Percentiles rank a stretch among this genome's conserved stretches.
These are phyloP conservation scores for Vitis riparia DNA, from an alignment of 164 flowering plant genomes.

Conservation along the genomic window DNA sequence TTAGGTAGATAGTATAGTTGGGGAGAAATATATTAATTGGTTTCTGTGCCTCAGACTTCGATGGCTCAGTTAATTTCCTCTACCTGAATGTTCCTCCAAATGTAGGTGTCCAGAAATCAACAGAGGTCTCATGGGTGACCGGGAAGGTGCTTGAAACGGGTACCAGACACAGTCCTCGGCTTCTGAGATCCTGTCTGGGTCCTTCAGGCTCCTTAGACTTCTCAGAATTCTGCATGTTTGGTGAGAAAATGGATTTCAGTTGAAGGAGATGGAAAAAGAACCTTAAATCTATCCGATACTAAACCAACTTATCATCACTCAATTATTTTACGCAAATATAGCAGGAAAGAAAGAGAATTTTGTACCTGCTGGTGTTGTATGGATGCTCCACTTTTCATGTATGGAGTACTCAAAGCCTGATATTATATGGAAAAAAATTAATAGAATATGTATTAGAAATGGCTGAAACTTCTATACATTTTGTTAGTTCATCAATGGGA, in stretches of 20 bases:
- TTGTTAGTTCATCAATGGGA: not conserved
- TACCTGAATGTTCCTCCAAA: slow-evolving; percentile 72
- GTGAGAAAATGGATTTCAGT: not conserved
- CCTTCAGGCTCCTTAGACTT: slow-evolving; percentile 48
- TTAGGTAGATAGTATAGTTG: slow-evolving; percentile 8
- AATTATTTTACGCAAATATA: too few species aligned
- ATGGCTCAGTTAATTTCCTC: slow-evolving; percentile 2
- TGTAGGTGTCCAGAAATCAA: slow-evolving; percentile 76
- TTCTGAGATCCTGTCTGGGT: slow-evolving; percentile 57
- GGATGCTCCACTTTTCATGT: slow-evolving; percentile 68
- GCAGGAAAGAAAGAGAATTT: not conserved
- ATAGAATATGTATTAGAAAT: not conserved
- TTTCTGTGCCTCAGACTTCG: not conserved
- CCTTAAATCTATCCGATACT: not conserved
- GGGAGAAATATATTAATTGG: not conserved
- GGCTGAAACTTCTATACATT: not conserved
- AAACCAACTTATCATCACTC: too few species aligned
- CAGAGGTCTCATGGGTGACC: slow-evolving; percentile 54
- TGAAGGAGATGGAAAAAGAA: not conserved
- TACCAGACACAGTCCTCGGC: slow-evolving; percentile 72
- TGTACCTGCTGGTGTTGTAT: slow-evolving; percentile 59
- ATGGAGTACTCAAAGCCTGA: slow-evolving; percentile 68
- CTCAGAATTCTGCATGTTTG: slow-evolving; percentile 35
- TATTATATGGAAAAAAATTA: slow-evolving; percentile 2
- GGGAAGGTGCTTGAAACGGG: slow-evolving; percentile 72